Conservation (phyloP, 2,329 filamentous ascomycete species). For the Clonostachys solani region DNA sequence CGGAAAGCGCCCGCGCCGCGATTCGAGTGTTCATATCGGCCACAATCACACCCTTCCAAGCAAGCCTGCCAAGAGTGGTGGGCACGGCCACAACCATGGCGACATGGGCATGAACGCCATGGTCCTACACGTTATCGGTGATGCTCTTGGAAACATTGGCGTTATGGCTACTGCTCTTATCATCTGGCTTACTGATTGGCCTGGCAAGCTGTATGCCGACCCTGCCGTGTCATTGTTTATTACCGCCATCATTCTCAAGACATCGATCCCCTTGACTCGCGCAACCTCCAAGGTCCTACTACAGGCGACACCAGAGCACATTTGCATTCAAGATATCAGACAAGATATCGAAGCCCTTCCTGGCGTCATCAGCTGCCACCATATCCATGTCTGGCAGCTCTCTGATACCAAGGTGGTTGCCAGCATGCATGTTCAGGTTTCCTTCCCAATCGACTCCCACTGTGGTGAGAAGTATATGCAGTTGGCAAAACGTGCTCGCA, state of each 20-base stretch:
- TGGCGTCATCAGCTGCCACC: slow-evolving; percentile 86
- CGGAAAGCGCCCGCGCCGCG: slow-evolving; percentile 19
- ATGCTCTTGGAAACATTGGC: slow-evolving; percentile 81
- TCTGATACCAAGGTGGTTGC: slow-evolving; percentile 93
- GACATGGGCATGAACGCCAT: slow-evolving; percentile 96
- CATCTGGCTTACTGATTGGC: slow-evolving; percentile 86
- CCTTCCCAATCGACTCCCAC: slow-evolving; percentile 82
- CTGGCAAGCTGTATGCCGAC: slow-evolving; percentile 82
- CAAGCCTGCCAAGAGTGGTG: slow-evolving; percentile 52
- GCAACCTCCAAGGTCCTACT: slow-evolving; percentile 84
- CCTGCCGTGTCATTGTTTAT: slow-evolving; percentile 92
- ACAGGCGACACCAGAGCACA: slow-evolving; percentile 86
- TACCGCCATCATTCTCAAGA: slow-evolving; percentile 71
- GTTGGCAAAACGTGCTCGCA: slow-evolving; percentile 74
- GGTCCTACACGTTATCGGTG: slow-evolving; percentile 72
- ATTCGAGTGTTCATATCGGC: slow-evolving; percentile 57
- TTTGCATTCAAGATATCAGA: slow-evolving; percentile 85
- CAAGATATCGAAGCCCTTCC: slow-evolving; percentile 84
- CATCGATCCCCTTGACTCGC: slow-evolving; percentile 73
- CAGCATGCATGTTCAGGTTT: slow-evolving; percentile 88
- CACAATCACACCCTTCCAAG: slow-evolving; percentile 82
- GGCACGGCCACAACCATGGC: slow-evolving; percentile 72
- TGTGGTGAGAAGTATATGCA: slow-evolving; percentile 83
- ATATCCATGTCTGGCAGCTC: slow-evolving; percentile 96
- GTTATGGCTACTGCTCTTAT: slow-evolving; percentile 79